Evolutionary conservation across 208 protist species (phyloP).

Genomic region (Acanthamoeba castellanii): DNA sequence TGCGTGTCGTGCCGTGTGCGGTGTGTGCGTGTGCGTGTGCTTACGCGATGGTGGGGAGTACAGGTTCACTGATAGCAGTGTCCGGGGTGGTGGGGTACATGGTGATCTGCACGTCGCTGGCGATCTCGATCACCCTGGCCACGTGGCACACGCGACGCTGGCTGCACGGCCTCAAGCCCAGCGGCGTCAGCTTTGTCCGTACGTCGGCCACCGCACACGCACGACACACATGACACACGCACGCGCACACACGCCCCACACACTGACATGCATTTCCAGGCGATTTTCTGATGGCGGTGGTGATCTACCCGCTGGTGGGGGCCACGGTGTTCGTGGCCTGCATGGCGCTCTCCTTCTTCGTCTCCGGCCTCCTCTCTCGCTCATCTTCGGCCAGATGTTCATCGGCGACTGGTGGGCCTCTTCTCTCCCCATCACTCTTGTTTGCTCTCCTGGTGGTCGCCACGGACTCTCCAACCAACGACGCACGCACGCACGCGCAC

Average conservation of each 20-base stretch:
- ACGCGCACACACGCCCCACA: not conserved
- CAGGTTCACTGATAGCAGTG: constrained; percentile 28
- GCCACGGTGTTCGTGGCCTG: constrained; percentile 17
- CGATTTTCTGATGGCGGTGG: not conserved
- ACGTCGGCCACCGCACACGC: not conserved
- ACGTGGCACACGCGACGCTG: constrained; percentile 3
- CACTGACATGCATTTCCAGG: not conserved
- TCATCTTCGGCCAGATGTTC: not conserved
- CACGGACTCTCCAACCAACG: not conserved
- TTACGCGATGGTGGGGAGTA: not conserved
- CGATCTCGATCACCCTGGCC: not conserved
- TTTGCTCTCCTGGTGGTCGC: not conserved
- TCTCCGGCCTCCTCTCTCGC: not conserved
- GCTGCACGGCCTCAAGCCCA: not conserved
- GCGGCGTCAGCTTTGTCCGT: not conserved
- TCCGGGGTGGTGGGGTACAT: not conserved
- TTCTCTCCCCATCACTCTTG: not conserved
- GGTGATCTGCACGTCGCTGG: constrained; percentile 23
- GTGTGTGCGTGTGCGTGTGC: too few relatives aligned
- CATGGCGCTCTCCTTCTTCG: not conserved
- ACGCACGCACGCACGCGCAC: not conserved
- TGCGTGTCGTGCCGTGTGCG: not conserved
- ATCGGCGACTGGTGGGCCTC: not conserved
- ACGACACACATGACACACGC: not conserved
- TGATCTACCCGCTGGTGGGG: not conserved